phyloP scores from a whole-genome alignment of 2,329 filamentous ascomycete species.

The Samsoniella hepiali region DNA sequence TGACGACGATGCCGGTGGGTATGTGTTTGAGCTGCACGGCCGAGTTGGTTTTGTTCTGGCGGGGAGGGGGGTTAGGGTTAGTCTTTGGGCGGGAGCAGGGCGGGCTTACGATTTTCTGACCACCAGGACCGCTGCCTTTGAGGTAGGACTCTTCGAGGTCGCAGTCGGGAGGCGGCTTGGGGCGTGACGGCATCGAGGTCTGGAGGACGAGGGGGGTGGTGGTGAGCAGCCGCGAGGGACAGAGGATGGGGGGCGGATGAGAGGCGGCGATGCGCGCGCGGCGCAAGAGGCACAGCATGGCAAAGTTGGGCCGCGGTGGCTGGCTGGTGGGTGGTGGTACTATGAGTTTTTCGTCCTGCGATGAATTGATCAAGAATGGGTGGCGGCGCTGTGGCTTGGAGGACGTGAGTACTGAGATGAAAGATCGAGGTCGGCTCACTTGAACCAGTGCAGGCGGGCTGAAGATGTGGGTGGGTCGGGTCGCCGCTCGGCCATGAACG shows the following conservation, averaged over 20 bases:
- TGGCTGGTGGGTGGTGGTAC: too few relatives aligned
- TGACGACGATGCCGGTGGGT: slow-evolving; percentile 88
- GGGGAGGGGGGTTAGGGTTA: not conserved
- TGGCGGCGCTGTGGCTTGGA: not conserved
- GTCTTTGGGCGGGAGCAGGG: not conserved
- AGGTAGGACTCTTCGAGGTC: slow-evolving; percentile 85
- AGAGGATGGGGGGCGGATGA: not conserved
- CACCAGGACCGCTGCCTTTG: slow-evolving; percentile 87
- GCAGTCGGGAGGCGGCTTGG: slow-evolving; percentile 66
- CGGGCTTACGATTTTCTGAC: slow-evolving; percentile 79
- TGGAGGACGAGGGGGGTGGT: slow-evolving; percentile 40
- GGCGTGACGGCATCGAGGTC: slow-evolving; percentile 68
- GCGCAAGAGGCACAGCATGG: slow-evolving; percentile 13
- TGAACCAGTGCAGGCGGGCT: not conserved
- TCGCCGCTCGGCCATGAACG: too few relatives aligned
- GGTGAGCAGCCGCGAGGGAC: slow-evolving; percentile 30
- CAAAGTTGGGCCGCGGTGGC: not conserved
- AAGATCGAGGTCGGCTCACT: not conserved
- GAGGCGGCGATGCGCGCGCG: slow-evolving; percentile 9
- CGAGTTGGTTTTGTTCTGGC: slow-evolving; percentile 89
- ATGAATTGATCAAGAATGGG: not conserved
- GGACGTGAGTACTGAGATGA: not conserved
- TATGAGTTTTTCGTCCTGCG: too few relatives aligned
- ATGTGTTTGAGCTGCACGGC: slow-evolving; percentile 90
- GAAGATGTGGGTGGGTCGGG: not conserved